Conservation (phyloP, 495 filamentous ascomycete genomes). For the Hypoxylon rickii region DNA sequence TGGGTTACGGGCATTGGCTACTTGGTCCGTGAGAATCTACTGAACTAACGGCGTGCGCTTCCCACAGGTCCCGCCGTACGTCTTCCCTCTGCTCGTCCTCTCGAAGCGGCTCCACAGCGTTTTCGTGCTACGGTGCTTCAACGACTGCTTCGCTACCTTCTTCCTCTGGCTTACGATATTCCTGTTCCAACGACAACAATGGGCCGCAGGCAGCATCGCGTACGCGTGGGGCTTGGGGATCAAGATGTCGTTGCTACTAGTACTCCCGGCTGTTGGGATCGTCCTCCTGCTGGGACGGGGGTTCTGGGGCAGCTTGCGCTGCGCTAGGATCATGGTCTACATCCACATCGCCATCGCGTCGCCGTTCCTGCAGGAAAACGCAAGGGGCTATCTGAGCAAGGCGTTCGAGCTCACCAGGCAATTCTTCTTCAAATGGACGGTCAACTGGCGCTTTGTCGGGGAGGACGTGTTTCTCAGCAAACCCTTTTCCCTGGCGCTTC, state of each 20-base stretch:
- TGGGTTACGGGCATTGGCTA: constrained; percentile 31
- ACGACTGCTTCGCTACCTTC: constrained; percentile 85
- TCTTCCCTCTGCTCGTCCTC: constrained; percentile 83
- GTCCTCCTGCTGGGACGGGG: constrained; percentile 73
- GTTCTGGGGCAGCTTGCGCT: constrained; percentile 61
- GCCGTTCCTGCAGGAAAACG: constrained; percentile 73
- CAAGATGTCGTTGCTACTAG: constrained; percentile 90
- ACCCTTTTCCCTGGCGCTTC: constrained; percentile 68
- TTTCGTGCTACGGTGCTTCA: constrained; percentile 90
- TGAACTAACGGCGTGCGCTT: not conserved
- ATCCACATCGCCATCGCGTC: constrained; percentile 76
- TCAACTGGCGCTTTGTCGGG: constrained; percentile 94
- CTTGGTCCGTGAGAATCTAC: not conserved
- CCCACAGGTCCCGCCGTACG: constrained; percentile 76
- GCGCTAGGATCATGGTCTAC: constrained; percentile 71
- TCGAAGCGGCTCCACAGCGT: constrained; percentile 94
- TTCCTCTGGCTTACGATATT: constrained; percentile 82
- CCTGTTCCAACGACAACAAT: constrained; percentile 70
- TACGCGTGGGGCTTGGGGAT: constrained; percentile 82
- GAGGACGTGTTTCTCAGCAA: constrained; percentile 81
- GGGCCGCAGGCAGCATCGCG: constrained; percentile 68
- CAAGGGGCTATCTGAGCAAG: constrained; percentile 70
- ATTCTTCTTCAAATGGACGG: constrained; percentile 97
- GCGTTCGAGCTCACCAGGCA: constrained; percentile 89
- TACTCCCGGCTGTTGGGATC: constrained; percentile 76